phyloP scores from a whole-genome alignment of 2,329 filamentous ascomycete genomes.

The Fusarium kyushuense region DNA sequence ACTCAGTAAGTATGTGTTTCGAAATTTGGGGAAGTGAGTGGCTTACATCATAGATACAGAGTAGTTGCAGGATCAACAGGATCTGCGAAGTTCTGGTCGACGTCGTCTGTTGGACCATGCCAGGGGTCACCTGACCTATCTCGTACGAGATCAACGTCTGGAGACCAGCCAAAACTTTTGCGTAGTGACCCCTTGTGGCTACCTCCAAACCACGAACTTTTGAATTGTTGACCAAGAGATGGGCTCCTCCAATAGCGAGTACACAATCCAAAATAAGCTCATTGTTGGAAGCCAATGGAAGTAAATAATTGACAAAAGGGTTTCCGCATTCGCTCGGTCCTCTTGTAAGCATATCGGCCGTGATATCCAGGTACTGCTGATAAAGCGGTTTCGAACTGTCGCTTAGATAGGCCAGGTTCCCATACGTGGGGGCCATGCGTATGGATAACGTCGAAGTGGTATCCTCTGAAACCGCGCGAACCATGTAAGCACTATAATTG shows the following conservation, averaged over 20 bases:
- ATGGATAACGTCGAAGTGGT: not conserved
- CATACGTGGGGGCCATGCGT: slow-evolving; percentile 1
- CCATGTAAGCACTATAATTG: not conserved
- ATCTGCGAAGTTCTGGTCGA: not conserved
- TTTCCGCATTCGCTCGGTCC: slow-evolving; percentile 9
- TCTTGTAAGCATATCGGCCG: slow-evolving; percentile 13
- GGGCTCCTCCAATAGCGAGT: slow-evolving; percentile 19
- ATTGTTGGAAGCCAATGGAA: slow-evolving; percentile 6
- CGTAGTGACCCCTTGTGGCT: slow-evolving; percentile 10
- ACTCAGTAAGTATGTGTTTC: rapidly evolving
- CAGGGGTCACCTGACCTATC: not conserved
- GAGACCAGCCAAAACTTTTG: not conserved
- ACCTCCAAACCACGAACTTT: slow-evolving; percentile 5
- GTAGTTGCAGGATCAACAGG: not conserved
- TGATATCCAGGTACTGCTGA: slow-evolving; percentile 11
- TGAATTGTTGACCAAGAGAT: not conserved
- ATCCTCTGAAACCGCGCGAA: not conserved
- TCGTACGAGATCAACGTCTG: slow-evolving; percentile 7
- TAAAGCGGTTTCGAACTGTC: slow-evolving; percentile 12
- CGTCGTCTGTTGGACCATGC: not conserved
- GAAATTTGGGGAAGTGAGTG: rapidly evolving
- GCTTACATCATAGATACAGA: slow-evolving; percentile 22
- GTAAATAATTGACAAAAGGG: slow-evolving; percentile 17
- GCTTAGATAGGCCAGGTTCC: slow-evolving; percentile 14
- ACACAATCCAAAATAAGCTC: slow-evolving; percentile 11